phyloP scores from a whole-genome alignment of 345 rosid genomes.

The Eucalyptus coolabah region DNA sequence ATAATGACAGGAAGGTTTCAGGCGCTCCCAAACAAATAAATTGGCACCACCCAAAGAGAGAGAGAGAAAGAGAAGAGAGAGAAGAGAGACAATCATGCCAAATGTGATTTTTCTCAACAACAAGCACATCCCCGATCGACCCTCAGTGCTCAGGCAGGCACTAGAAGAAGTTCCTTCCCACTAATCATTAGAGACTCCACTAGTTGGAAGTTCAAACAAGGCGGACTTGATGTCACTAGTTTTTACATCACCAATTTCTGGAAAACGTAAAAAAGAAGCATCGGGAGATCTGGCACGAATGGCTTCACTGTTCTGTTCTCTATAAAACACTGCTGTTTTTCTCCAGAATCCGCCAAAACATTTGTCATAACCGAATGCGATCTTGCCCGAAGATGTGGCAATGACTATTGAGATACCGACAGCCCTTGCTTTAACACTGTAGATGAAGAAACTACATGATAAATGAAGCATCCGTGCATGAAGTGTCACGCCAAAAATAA shows the following conservation, averaged over 20 bases:
- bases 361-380: neutral
- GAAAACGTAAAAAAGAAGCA: neutral
- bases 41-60: neutral
- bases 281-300: neutral
- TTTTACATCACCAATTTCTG: neutral
- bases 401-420: neutral
- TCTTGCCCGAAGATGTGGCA: neutral
- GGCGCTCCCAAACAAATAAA: neutral
- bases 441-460: neutral
- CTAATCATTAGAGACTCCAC: neutral
- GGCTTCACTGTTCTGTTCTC: neutral
- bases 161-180: neutral
- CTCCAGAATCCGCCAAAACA: neutral
- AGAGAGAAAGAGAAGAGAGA: neutral
- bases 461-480: neutral
- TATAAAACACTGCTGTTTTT: neutral
- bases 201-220: neutral
- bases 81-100: neutral
- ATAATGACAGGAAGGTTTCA: neutral
- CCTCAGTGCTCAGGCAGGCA: neutral
- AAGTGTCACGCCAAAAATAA: neutral
- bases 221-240: neutral
- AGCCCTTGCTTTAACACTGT: neutral
- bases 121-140: neutral
- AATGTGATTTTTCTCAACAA: neutral